These are phyloP conservation scores for Fonsecaea multimorphosa DNA, from an alignment of 2,329 filamentous ascomycete genomes.

Conservation along the genomic window DNA sequence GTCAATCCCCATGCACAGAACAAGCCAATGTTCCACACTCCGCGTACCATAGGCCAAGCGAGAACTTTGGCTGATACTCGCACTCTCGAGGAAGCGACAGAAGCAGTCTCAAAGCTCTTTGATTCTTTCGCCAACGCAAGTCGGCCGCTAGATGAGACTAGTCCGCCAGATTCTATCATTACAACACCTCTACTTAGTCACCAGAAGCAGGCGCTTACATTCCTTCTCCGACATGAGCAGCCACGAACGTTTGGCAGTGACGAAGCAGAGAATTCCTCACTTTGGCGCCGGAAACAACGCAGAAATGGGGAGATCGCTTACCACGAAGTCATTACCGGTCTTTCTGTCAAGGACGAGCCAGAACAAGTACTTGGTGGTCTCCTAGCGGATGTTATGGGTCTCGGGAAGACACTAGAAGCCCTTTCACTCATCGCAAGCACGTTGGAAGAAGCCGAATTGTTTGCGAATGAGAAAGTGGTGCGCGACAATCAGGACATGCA, in stretches of 20 bases:
- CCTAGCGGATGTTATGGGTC: conserved; percentile 84
- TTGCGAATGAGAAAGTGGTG: conserved; percentile 55
- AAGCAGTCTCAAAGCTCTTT: conserved; percentile 85
- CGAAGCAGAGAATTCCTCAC: conserved; percentile 69
- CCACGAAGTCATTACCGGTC: conserved; percentile 84
- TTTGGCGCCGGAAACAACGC: conserved; percentile 73
- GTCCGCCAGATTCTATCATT: conserved; percentile 64
- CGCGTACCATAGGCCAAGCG: conserved; percentile 33
- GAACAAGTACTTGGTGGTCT: conserved; percentile 74
- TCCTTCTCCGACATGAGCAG: conserved; percentile 80
- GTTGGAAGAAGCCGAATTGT: conserved; percentile 66
- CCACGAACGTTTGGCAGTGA: conserved; percentile 63
- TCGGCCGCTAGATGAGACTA: conserved; percentile 76
- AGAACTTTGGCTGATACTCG: conserved; percentile 55
- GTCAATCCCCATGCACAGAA: conserved; percentile 74
- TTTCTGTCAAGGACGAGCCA: conserved; percentile 65
- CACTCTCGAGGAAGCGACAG: conserved; percentile 83
- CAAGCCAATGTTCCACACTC: conserved; percentile 52
- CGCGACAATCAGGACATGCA: conserved; percentile 41
- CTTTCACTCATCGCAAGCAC: conserved; percentile 76
- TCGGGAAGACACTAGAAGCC: conserved; percentile 87
- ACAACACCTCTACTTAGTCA: conserved; percentile 76
- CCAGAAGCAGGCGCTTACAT: conserved; percentile 87
- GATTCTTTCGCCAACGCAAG: conserved; percentile 74
- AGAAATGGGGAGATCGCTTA: conserved; percentile 67